These are phyloP conservation scores for Mayamaea pseudoterrestris DNA, from an alignment of 108 stramenopile species.

Conservation along the genomic window DNA sequence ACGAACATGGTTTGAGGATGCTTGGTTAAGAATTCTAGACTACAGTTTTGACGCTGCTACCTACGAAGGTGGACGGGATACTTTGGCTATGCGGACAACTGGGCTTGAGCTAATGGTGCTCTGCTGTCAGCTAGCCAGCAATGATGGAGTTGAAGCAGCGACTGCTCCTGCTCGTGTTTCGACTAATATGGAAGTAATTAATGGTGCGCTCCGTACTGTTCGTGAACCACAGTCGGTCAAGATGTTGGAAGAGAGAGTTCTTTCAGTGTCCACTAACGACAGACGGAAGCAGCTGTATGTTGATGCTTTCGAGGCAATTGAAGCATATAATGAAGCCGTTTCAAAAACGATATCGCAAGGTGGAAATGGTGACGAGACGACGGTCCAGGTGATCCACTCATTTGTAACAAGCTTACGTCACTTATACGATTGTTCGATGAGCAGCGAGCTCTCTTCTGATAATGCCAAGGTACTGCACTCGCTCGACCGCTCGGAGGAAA, in stretches of 20 bases:
- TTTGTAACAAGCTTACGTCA: conserved; percentile 40
- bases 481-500: conserved; percentile 19
- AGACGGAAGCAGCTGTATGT: conserved; percentile 46
- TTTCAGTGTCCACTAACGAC: conserved; percentile 11
- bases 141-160: conserved; percentile 58
- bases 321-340: conserved; percentile 36
- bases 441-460: conserved; percentile 42
- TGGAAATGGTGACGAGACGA: too few species aligned
- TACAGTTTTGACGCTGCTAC: conserved; percentile 38
- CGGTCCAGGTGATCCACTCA: conserved; percentile 59
- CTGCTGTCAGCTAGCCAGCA: conserved; percentile 55
- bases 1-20: conserved; percentile 68
- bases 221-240: conserved; percentile 23
- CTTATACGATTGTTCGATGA: conserved; percentile 77
- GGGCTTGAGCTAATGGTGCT: conserved; percentile 62
- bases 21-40: conserved; percentile 62
- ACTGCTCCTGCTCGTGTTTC: conserved; percentile 59
- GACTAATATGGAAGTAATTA: conserved; percentile 84
- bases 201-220: conserved; percentile 65
- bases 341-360: too few species aligned
- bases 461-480: conserved; percentile 2
- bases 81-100: conserved; percentile 50
- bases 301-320: conserved; percentile 45
- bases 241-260: not conserved
- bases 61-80: conserved; percentile 48